phyloP scores from a whole-genome alignment of 2,329 filamentous ascomycete genomes.

The Fusarium guadeloupense region DNA sequence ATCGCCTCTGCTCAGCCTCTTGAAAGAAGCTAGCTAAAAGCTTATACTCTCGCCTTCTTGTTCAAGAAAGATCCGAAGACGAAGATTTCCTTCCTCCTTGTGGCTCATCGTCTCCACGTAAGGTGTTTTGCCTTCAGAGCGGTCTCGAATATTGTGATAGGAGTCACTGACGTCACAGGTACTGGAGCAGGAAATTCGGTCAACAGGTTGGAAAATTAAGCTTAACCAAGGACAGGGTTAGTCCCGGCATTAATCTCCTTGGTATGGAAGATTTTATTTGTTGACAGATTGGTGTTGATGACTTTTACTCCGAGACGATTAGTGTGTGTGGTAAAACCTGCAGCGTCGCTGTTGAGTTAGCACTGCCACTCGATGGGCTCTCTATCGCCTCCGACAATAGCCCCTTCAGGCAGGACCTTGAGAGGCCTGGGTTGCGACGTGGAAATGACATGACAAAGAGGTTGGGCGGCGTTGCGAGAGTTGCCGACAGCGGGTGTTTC shows the following conservation, averaged over 20 bases:
- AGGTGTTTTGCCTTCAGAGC: not conserved
- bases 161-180: slow-evolving; percentile 1
- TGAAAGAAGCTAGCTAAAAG: not conserved
- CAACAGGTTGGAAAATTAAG: slow-evolving; percentile 6
- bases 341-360: slow-evolving; percentile 3
- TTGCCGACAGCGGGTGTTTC: not conserved
- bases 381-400: too few species aligned
- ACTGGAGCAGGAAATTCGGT: not conserved
- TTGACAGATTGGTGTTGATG: slow-evolving; percentile 1
- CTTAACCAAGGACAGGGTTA: slow-evolving; percentile 8
- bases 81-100: not conserved
- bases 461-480: too few species aligned
- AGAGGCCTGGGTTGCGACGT: too few species aligned
- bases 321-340: slow-evolving; percentile 10
- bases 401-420: too few species aligned
- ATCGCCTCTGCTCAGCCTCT: slow-evolving; percentile 15
- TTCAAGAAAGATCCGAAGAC: not conserved
- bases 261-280: not conserved
- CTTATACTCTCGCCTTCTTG: slow-evolving; percentile 2
- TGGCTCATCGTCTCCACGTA: not conserved
- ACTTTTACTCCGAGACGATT: slow-evolving; percentile 12
- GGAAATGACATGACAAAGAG: too few species aligned
- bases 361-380: slow-evolving; percentile 8
- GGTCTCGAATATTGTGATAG: not conserved
- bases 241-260: not conserved